These are phyloP conservation scores for Stephanodiscus minutulus DNA, from an alignment of 108 stramenopile genomes.

Conservation along the genomic window DNA sequence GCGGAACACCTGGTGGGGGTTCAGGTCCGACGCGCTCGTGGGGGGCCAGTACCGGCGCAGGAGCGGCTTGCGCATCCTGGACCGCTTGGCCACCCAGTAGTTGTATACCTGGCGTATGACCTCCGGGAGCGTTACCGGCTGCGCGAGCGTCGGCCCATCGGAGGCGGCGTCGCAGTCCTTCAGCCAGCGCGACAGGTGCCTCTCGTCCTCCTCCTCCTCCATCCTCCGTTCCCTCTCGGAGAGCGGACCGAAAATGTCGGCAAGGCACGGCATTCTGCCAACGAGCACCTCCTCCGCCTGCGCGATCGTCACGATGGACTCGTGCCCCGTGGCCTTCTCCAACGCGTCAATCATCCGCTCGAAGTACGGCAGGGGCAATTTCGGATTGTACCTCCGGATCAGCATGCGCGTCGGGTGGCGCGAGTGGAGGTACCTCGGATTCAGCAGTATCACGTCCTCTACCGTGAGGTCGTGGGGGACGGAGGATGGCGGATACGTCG, in stretches of 20 bases:
- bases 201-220: conserved; percentile 14
- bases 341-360: conserved; percentile 80
- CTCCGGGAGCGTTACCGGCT: conserved; percentile 48
- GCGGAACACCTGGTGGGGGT: conserved; percentile 95
- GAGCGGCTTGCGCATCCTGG: conserved; percentile 84
- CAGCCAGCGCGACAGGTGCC: conserved; percentile 2
- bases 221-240: conserved; percentile 13
- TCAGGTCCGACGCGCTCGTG: conserved; percentile 86
- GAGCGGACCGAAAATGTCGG: conserved; percentile 53
- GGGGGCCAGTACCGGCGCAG: conserved; percentile 91
- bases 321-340: conserved; percentile 87
- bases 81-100: conserved; percentile 93
- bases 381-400: conserved; percentile 36
- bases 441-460: conserved; percentile 28
- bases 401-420: conserved; percentile 15
- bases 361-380: conserved; percentile 55
- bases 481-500: neutral
- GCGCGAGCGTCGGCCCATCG: conserved; percentile 49
- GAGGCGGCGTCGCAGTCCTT: neutral
- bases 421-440: conserved; percentile 38
- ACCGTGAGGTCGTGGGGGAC: neutral
- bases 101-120: conserved; percentile 74
- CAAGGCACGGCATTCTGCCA: conserved; percentile 57
- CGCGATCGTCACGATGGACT: conserved; percentile 63
- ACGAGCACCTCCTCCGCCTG: conserved; percentile 73